A percentile compares a stretch with the other conserved stretches of the same genome.
These are phyloP conservation scores for Dicorynia guianensis DNA, from an alignment of 306 rosid genomes.

Conservation along the genomic window DNA sequence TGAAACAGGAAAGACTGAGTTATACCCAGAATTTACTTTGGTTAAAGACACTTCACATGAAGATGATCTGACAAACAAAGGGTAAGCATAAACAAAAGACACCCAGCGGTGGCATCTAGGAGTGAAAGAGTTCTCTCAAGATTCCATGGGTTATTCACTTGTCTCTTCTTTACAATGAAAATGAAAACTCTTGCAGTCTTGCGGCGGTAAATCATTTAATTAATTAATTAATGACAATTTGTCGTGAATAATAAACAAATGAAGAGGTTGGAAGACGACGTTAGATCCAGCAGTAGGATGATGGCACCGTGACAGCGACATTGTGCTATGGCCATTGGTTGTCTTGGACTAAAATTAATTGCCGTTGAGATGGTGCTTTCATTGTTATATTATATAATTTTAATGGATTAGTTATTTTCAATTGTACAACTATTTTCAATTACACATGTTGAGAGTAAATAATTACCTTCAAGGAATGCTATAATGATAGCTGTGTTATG, in stretches of 20 bases:
- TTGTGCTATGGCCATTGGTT: constrained; percentile 31
- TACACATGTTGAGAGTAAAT: too few species aligned
- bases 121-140: constrained; percentile 44
- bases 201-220: constrained; percentile 43
- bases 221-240: constrained; percentile 39
- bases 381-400: too few species aligned
- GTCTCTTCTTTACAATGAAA: constrained; percentile 58
- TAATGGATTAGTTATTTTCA: too few species aligned
- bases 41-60: constrained; percentile 15
- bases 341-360: constrained; percentile 39
- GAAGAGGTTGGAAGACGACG: not conserved
- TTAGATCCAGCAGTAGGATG: constrained; percentile 45
- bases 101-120: constrained; percentile 49
- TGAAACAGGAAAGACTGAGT: not conserved
- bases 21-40: constrained; percentile 28
- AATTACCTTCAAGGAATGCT: too few species aligned
- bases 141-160: constrained; percentile 54
- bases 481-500: too few species aligned
- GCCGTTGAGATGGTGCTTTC: constrained; percentile 66
- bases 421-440: too few species aligned
- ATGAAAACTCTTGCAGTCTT: constrained; percentile 43
- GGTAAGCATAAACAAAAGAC: not conserved
- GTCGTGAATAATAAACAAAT: constrained; percentile 31
- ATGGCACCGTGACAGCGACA: constrained; percentile 55
- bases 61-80: not conserved